Base-by-base conservation (phyloP, 2,329 filamentous ascomycete species). In the Penicillium corylophilum region DNA sequence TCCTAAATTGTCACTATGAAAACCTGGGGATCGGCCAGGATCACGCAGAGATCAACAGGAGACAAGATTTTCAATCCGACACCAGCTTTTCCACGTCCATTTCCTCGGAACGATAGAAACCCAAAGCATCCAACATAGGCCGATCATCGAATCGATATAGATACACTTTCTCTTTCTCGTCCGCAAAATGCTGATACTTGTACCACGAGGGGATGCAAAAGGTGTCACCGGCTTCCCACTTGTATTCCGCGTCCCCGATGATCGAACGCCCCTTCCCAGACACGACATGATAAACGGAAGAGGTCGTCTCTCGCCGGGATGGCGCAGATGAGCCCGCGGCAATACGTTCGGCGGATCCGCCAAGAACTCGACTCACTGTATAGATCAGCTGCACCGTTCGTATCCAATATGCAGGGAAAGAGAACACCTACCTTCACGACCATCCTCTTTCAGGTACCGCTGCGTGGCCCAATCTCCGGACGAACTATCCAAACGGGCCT, bases 141-240 rank as follows among this genome's bases (percentile, higher is more conserved):
- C 75, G 78, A 55, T 83, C 81, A 55, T 81, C 74, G 53, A 82
- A 82, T 0, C 76, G 69, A 53, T 81, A 82, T 24, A 83, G 54
- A 58, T 83, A 82, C 0, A 76, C 75, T 0, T 64, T 66, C 29
- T 51, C 75, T 0, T 64, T 66, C 29, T 51, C 54, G 12, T 64
- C 64, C 1, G 78, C 75, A 47, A 74, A 72, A 56, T 82, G 79
- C 59, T 79, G 71, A 52, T 79, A 80, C 12, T 53, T 61, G 44
- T 79, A 65, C 80, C 81, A 83, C 0, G 79, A 63, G 0, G 80
- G 81, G 12, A 83, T 68, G 54, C 77, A 80, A 51, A 83, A 83
- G 0, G 78, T 83, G 60, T 83, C 81, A 2, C 78, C 76, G 36
- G 70, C 61, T 51, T 76, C 74, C 80, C 80, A 82, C 0, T 45